Evolutionary conservation across 1,284 basidiomycete species (phyloP), one percentile per base, ranked within the genome.

Genomic region (Athelia psychrophila): DNA sequence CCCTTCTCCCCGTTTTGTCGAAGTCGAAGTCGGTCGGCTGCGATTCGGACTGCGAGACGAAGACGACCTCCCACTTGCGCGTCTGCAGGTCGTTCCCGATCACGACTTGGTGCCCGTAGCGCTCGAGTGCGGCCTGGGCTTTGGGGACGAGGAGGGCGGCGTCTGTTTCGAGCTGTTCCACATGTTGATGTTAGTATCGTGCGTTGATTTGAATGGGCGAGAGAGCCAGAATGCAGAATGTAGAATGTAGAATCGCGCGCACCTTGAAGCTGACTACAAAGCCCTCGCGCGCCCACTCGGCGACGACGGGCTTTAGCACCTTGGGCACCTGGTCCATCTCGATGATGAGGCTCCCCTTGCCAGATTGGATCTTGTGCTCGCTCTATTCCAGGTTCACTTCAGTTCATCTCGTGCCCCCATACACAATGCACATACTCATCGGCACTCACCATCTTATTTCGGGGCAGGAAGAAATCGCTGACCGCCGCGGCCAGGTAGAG

Each of bases 291-390:
- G 87, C 89, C 97, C 96, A 99, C 65, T 98, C 89, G 48, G 91
- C 85, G 2, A 98, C 95, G 72, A 99, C 79, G 0, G 93, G 88
- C 67, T 92, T 91, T 44, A 99, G 73, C 35, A 98, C 89, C 71
- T 99, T 99, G 8, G 97, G 96, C 1, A 98, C 95, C 68, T 98
- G 95, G 67, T 99, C 96, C 95, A 99, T 98, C 68, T 98, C 94
- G 56, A 99, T 91, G 40, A 87, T 81, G 32, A 99, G 72, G 57
- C 90, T 95, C 2, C 94, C 94, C 66, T 96, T 95, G 19, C 91
- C 91, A 0, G 93, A 97, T 67, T 99, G 96, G 44, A 99, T 98
- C 74, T 99, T 99, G 75, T 99, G 96, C 71, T 95, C 93, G 2
- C 93, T 91, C 93, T 97, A 30, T 30, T 13, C 27, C 27, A 30